These are phyloP conservation scores for Articulospora tetracladia DNA, from an alignment of 495 filamentous ascomycete species.

Conservation along the genomic window DNA sequence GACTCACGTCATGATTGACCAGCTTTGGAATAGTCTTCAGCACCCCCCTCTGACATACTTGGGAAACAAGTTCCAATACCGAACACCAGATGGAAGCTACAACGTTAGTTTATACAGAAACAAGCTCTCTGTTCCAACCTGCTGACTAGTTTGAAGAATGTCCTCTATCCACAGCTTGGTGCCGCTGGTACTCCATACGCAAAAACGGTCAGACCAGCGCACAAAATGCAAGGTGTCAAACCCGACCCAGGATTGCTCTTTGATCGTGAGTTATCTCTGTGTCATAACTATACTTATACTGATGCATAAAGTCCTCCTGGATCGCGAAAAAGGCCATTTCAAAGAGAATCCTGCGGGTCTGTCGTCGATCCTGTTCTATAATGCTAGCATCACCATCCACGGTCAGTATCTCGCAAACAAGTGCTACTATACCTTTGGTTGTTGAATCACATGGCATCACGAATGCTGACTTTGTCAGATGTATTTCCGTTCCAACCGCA, in stretches of 20 bases:
- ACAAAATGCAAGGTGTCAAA: constrained; percentile 53
- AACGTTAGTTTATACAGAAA: background rate
- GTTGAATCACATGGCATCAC: too few relatives aligned
- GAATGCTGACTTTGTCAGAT: background rate
- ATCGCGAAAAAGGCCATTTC: constrained; percentile 3
- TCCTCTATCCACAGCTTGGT: constrained; percentile 59
- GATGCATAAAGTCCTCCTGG: constrained; percentile 35
- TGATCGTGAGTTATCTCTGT: constrained; percentile 56
- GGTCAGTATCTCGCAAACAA: constrained; percentile 37
- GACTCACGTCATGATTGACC: constrained; percentile 38
- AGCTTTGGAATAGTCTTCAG: constrained; percentile 62
- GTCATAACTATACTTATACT: constrained; percentile 35
- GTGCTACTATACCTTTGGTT: too few relatives aligned
- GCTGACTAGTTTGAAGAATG: constrained; percentile 50
- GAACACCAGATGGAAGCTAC: constrained; percentile 6
- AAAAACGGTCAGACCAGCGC: constrained; percentile 59
- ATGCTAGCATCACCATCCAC: constrained; percentile 86
- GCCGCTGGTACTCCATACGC: constrained; percentile 64
- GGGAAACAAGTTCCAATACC: constrained; percentile 40
- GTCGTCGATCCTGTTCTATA: constrained; percentile 64
- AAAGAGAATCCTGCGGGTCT: background rate
- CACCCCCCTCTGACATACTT: constrained; percentile 44
- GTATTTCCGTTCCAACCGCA: constrained; percentile 25
- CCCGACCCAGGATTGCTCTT: constrained; percentile 77
- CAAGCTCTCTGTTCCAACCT: background rate